Evolutionary conservation across 2,329 filamentous ascomycete genomes (phyloP).

Genomic region (Fusarium sp.): DNA sequence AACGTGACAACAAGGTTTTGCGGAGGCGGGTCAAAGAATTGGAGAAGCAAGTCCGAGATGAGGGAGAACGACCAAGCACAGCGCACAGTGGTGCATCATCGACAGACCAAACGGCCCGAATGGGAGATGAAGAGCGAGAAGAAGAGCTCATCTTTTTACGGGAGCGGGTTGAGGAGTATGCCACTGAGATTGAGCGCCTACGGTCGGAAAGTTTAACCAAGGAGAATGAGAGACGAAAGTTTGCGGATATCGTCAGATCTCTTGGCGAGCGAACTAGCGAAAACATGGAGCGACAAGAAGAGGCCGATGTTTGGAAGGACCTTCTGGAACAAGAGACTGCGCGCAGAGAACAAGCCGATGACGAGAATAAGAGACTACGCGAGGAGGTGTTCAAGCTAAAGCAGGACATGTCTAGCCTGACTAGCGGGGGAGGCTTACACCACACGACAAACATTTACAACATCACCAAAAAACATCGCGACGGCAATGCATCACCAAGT

Average conservation of each 20-base stretch:
- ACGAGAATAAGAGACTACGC: constrained; percentile 84
- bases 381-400: constrained; percentile 85
- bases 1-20: constrained; percentile 89
- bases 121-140: constrained; percentile 76
- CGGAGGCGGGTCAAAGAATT: constrained; percentile 86
- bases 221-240: constrained; percentile 86
- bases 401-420: constrained; percentile 64
- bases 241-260: constrained; percentile 80
- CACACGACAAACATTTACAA: constrained; percentile 76
- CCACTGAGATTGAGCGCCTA: constrained; percentile 85
- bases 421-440: constrained; percentile 56
- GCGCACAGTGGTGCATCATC: constrained; percentile 67
- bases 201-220: constrained; percentile 80
- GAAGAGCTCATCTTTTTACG: constrained; percentile 88
- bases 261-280: constrained; percentile 63
- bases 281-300: constrained; percentile 66
- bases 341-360: constrained; percentile 88
- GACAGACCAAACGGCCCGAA: constrained; percentile 67
- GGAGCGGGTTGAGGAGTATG: constrained; percentile 86
- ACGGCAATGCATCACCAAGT: constrained; percentile 60
- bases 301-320: constrained; percentile 92
- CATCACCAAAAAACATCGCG: constrained; percentile 66
- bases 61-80: constrained; percentile 71
- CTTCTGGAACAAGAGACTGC: constrained; percentile 92
- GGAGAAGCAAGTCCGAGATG: constrained; percentile 80